Evolutionary conservation across 1,139 yeast species (phyloP).

Genomic region (Nakaseomyces kungkrabaensis): DNA sequence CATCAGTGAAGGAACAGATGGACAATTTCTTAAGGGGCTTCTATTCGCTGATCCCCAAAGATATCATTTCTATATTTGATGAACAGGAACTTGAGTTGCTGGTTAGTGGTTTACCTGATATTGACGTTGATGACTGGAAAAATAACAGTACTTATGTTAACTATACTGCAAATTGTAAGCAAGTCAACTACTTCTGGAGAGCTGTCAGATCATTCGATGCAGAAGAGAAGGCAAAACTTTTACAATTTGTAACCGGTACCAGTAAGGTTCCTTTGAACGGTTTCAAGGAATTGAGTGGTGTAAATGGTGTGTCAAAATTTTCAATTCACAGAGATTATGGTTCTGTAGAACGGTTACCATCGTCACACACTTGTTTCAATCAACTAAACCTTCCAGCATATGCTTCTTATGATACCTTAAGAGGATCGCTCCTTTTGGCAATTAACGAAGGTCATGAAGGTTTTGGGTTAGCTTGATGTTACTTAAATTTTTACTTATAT

Average conservation of each 20-base stretch:
- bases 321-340: slow-evolving; percentile 89
- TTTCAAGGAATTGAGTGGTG: slow-evolving; percentile 81
- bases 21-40: slow-evolving; percentile 79
- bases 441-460: slow-evolving; percentile 95
- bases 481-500: neutral
- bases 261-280: slow-evolving; percentile 94
- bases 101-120: slow-evolving; percentile 92
- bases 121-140: slow-evolving; percentile 94
- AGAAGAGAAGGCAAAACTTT: slow-evolving; percentile 86
- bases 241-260: slow-evolving; percentile 97
- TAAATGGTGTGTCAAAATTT: slow-evolving; percentile 78
- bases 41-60: slow-evolving; percentile 86
- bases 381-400: slow-evolving; percentile 92
- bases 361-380: slow-evolving; percentile 94
- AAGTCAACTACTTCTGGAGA: slow-evolving; percentile 96
- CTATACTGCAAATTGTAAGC: slow-evolving; percentile 76
- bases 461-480: slow-evolving; percentile 46
- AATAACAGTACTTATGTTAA: slow-evolving; percentile 74
- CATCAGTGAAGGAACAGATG: slow-evolving; percentile 81
- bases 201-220: slow-evolving; percentile 91
- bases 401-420: slow-evolving; percentile 73
- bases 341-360: slow-evolving; percentile 74
- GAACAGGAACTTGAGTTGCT: slow-evolving; percentile 91
- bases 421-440: slow-evolving; percentile 74
- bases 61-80: slow-evolving; percentile 77